Conservation (phyloP, 805 yeast species). For the Lipomyces kockii region DNA sequence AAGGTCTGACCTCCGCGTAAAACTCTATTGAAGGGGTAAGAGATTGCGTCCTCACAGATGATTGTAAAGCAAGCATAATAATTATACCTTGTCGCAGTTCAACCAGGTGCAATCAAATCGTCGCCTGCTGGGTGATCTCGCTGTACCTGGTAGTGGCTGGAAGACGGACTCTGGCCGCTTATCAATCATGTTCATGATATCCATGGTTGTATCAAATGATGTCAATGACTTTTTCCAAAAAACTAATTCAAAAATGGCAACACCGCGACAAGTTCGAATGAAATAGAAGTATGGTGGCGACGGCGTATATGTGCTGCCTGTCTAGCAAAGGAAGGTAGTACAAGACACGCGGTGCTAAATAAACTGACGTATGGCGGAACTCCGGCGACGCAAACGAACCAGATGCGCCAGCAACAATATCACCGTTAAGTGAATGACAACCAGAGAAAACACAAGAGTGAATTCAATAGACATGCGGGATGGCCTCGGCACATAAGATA, state of each 20-base stretch:
- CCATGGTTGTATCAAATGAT: slow-evolving; percentile 3
- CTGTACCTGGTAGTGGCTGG: not conserved
- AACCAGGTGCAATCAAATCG: slow-evolving; percentile 29
- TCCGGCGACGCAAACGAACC: not conserved
- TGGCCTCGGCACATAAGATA: not conserved
- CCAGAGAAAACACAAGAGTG: not conserved
- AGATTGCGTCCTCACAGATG: not conserved
- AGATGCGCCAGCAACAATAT: too few relatives aligned
- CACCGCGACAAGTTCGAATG: not conserved
- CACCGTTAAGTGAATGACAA: not conserved
- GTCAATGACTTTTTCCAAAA: not conserved
- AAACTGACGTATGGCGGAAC: not conserved
- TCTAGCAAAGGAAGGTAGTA: not conserved
- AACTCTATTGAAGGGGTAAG: slow-evolving; percentile 40
- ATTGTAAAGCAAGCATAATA: not conserved
- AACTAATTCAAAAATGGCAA: not conserved
- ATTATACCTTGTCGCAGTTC: slow-evolving; percentile 18
- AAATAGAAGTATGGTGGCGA: not conserved
- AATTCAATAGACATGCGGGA: not conserved
- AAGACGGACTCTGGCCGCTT: not conserved
- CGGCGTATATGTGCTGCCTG: not conserved
- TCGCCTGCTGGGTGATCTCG: slow-evolving; percentile 2
- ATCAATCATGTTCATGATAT: slow-evolving; percentile 12
- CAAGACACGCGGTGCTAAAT: not conserved
- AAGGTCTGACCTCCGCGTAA: slow-evolving; percentile 79